Conservation (phyloP, 345 rosid genomes). For the Heritiera littoralis region DNA sequence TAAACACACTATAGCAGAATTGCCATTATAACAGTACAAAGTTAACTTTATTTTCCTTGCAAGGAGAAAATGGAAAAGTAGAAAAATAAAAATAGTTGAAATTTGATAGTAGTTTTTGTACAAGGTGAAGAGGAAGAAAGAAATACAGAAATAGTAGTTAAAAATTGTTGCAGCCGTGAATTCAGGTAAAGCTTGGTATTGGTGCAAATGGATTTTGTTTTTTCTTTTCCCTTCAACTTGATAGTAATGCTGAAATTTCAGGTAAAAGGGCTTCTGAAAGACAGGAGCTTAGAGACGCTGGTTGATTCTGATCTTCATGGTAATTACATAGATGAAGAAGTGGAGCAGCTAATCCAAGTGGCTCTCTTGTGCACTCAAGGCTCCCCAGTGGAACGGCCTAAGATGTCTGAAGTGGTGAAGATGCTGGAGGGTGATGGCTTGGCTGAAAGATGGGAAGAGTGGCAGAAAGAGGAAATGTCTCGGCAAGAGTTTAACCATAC, state of each 20-base stretch:
- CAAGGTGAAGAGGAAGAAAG: neutral
- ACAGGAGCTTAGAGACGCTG: constrained; percentile 67
- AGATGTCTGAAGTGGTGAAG: constrained; percentile 91
- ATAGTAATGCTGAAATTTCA: constrained; percentile 28
- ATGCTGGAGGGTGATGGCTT: constrained; percentile 95
- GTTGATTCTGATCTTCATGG: constrained; percentile 69
- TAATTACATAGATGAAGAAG: constrained; percentile 59
- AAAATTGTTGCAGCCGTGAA: neutral
- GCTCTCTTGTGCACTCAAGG: constrained; percentile 88
- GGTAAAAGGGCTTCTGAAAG: constrained; percentile 92
- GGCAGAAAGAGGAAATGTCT: constrained; percentile 84
- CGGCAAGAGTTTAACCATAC: constrained; percentile 49
- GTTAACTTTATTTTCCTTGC: neutral
- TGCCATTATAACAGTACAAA: neutral
- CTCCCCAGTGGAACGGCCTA: constrained; percentile 75
- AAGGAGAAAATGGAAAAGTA: neutral
- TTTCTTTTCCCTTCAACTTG: neutral
- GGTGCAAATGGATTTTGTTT: no score
- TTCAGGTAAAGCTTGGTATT: neutral
- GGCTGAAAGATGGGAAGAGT: constrained; percentile 90
- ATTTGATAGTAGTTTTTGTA: neutral
- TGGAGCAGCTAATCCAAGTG: constrained; percentile 79
- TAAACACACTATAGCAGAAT: neutral
- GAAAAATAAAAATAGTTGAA: constrained; percentile 1
- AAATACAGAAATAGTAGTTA: neutral